These are phyloP conservation scores for Diutina sp. DNA, from an alignment of 1,139 yeast genomes.

Conservation along the genomic window DNA sequence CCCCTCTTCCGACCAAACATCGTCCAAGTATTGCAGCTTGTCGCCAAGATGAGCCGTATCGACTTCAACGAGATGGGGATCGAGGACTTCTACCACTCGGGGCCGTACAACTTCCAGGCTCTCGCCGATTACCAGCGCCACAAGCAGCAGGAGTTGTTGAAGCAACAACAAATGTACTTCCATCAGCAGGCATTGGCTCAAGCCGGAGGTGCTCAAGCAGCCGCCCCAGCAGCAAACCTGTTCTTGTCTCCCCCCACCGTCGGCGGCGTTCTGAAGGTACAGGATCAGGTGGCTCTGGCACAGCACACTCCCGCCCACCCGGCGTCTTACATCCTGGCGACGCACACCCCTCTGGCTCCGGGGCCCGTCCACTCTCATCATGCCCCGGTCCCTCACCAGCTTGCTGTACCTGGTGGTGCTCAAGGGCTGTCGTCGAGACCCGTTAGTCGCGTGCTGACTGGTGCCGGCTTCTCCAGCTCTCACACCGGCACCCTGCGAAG, in stretches of 20 bases:
- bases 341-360: neutral
- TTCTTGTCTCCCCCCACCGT: neutral
- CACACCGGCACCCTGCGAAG: neutral
- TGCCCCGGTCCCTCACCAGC: neutral
- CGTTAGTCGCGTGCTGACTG: neutral
- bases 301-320: neutral
- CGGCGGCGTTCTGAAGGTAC: neutral
- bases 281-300: neutral
- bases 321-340: neutral
- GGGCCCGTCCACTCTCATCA: neutral
- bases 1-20: slow-evolving; percentile 81
- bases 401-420: neutral
- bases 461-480: neutral
- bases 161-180: slow-evolving; percentile 23
- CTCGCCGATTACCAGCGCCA: slow-evolving; percentile 31
- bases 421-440: neutral
- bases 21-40: slow-evolving; percentile 42
- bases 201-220: slow-evolving; percentile 2
- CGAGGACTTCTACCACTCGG: slow-evolving; percentile 26
- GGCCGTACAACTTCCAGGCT: slow-evolving; percentile 32
- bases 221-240: slow-evolving; percentile 2
- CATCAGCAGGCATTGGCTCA: slow-evolving; percentile 15
- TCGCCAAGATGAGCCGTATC: slow-evolving; percentile 19
- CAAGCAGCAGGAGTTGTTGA: slow-evolving; percentile 22
- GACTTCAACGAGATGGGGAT: slow-evolving; percentile 16